Conservation (phyloP, 1,284 basidiomycete genomes). For the Rhodotorula sp. region DNA sequence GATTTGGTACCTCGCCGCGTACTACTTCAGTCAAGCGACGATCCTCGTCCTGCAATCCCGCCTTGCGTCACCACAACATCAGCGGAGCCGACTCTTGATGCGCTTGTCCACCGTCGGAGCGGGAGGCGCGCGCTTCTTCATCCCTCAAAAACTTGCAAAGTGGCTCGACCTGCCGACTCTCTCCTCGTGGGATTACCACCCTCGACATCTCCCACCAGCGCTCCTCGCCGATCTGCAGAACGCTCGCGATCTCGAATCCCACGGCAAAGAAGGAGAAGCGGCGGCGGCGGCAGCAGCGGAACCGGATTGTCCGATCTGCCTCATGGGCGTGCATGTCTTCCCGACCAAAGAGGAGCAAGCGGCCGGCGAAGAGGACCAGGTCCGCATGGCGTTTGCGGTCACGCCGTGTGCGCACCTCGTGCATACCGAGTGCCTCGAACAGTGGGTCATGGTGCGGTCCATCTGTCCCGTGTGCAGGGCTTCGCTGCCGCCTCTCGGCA, state of each 20-base stretch:
- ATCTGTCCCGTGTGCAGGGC: slow-evolving; percentile 34
- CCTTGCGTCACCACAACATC: slow-evolving; percentile 40
- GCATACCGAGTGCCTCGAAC: slow-evolving; percentile 45
- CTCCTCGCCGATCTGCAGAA: slow-evolving; percentile 7
- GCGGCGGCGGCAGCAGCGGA: neutral
- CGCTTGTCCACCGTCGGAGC: slow-evolving; percentile 14
- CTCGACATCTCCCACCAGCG: slow-evolving; percentile 21
- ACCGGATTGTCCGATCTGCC: slow-evolving; percentile 48
- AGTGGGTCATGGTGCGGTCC: slow-evolving; percentile 43
- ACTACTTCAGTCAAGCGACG: slow-evolving; percentile 40
- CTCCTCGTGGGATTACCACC: slow-evolving; percentile 48
- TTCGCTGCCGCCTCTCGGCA: slow-evolving; percentile 16
- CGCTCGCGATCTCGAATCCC: slow-evolving; percentile 23
- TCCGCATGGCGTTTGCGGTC: slow-evolving; percentile 27
- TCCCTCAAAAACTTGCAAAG: slow-evolving; percentile 27
- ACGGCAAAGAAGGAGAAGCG: neutral
- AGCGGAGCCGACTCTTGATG: slow-evolving; percentile 15
- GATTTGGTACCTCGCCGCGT: slow-evolving; percentile 43
- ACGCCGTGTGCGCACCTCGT: slow-evolving; percentile 46
- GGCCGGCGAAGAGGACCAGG: slow-evolving; percentile 11
- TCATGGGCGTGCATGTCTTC: slow-evolving; percentile 42
- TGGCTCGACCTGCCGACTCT: slow-evolving; percentile 27
- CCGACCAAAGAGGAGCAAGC: slow-evolving; percentile 23
- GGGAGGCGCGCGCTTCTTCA: slow-evolving; percentile 45
- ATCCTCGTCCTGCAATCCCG: slow-evolving; percentile 43